Evolutionary conservation across 78 protist species (phyloP).

Genomic region (Dictyostelium brefeldianum): DNA sequence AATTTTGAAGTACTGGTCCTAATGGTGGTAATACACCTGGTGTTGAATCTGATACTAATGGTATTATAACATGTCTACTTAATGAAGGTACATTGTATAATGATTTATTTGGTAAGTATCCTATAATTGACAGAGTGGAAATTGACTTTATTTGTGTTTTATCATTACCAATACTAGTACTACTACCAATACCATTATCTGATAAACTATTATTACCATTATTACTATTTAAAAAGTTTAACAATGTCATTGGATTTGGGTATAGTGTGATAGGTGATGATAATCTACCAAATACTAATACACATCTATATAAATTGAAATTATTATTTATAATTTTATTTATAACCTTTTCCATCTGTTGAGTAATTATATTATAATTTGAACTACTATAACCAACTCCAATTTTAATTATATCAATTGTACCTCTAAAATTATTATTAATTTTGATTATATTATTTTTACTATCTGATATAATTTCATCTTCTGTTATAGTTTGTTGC

Average conservation of each 20-base stretch:
- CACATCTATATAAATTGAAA: slow-evolving; percentile 27
- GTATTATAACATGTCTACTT: slow-evolving; percentile 28
- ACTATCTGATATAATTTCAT: too few relatives aligned
- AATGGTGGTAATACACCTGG: slow-evolving; percentile 31
- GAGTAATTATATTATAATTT: neutral
- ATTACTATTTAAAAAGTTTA: neutral
- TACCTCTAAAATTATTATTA: slow-evolving; percentile 11
- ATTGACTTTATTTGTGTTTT: neutral
- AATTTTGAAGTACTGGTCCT: slow-evolving; percentile 41
- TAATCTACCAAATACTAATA: slow-evolving; percentile 63
- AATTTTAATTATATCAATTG: slow-evolving; percentile 17
- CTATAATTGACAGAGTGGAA: slow-evolving; percentile 8
- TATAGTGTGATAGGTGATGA: slow-evolving; percentile 47
- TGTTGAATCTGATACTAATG: slow-evolving; percentile 35
- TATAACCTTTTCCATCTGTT: neutral
- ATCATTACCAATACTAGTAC: neutral
- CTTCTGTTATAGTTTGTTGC: too few relatives aligned
- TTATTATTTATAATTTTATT: slow-evolving; percentile 11
- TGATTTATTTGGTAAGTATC: slow-evolving; percentile 38
- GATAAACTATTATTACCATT: neutral
- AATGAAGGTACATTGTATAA: slow-evolving; percentile 14
- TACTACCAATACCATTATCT: neutral
- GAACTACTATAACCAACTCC: neutral
- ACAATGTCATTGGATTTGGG: slow-evolving; percentile 36
- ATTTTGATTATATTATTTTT: neutral